Conservation (phyloP, 2,329 filamentous ascomycete species). For the Chalaropsis thielavioides region DNA sequence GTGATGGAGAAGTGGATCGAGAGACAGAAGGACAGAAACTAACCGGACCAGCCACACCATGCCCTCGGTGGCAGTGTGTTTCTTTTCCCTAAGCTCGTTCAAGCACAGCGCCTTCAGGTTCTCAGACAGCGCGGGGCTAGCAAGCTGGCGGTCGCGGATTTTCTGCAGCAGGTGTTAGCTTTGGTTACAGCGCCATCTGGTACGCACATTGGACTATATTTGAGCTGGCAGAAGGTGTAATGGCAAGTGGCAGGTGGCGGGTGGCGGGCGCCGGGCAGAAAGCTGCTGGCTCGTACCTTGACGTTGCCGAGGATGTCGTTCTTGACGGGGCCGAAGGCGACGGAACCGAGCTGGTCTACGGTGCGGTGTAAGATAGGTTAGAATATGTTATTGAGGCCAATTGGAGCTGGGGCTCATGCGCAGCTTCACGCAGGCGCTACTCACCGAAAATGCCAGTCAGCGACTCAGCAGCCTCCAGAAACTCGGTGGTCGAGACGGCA, state of each 20-base stretch:
- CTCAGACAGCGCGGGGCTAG: constrained; percentile 61
- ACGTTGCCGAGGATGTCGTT: constrained; percentile 82
- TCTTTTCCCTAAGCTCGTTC: constrained; percentile 81
- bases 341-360: constrained; percentile 47
- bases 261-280: neutral
- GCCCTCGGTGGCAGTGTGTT: constrained; percentile 77
- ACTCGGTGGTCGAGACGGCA: constrained; percentile 67
- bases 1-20: neutral
- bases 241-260: too few relatives aligned
- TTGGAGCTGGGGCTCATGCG: neutral
- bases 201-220: neutral
- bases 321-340: constrained; percentile 83
- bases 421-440: neutral
- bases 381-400: neutral
- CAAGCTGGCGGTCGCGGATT: constrained; percentile 69
- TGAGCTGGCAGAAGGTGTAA: neutral
- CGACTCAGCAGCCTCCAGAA: constrained; percentile 81
- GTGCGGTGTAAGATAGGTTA: neutral
- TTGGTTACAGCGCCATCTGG: constrained; percentile 18
- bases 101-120: constrained; percentile 72
- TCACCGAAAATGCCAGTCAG: constrained; percentile 75
- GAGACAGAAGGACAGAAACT: constrained; percentile 20
- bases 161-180: constrained; percentile 42
- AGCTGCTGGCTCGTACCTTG: constrained; percentile 43
- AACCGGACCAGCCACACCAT: constrained; percentile 84